Conservation (phyloP, 2,329 filamentous ascomycete species). For the Ceratocystis ficicola region DNA sequence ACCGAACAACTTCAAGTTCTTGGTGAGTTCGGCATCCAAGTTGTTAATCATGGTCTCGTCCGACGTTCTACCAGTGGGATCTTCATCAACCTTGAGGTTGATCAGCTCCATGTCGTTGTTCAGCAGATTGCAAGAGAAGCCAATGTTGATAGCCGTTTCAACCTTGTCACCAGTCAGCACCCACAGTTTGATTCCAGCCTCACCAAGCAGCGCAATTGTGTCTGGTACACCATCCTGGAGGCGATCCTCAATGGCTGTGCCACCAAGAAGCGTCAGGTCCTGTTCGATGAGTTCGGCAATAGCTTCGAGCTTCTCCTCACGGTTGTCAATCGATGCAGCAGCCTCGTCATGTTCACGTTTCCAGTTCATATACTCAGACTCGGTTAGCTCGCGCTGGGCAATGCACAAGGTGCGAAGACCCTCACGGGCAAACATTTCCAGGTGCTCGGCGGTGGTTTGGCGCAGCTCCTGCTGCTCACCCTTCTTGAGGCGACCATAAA, state of each 20-base stretch:
- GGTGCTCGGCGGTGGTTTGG: slow-evolving; percentile 73
- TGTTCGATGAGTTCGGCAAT: slow-evolving; percentile 86
- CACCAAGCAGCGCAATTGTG: slow-evolving; percentile 78
- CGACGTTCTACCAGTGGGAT: slow-evolving; percentile 40
- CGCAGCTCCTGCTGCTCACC: slow-evolving; percentile 80
- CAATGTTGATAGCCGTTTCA: slow-evolving; percentile 98
- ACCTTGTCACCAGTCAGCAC: slow-evolving; percentile 97
- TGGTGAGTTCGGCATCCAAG: slow-evolving; percentile 61
- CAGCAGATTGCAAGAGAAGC: slow-evolving; percentile 94
- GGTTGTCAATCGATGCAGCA: slow-evolving; percentile 67
- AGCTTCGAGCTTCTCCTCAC: slow-evolving; percentile 85
- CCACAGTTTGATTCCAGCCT: slow-evolving; percentile 97
- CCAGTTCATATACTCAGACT: slow-evolving; percentile 77
- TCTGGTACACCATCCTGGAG: slow-evolving; percentile 95
- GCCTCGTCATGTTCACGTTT: slow-evolving; percentile 78
- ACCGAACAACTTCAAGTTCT: slow-evolving; percentile 58
- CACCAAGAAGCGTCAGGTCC: slow-evolving; percentile 74
- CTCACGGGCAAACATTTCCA: slow-evolving; percentile 94
- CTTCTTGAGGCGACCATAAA: slow-evolving; percentile 77
- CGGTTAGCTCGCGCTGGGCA: slow-evolving; percentile 65
- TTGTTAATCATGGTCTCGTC: slow-evolving; percentile 42
- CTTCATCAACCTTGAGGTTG: slow-evolving; percentile 72
- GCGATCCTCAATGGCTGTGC: slow-evolving; percentile 93
- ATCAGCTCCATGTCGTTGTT: slow-evolving; percentile 98
- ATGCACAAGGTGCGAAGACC: slow-evolving; percentile 91